A percentile compares a stretch with the other conserved stretches of the same genome.
Conservation (phyloP, 2,329 filamentous ascomycete species). For the Cladosporium cucumerinum region DNA sequence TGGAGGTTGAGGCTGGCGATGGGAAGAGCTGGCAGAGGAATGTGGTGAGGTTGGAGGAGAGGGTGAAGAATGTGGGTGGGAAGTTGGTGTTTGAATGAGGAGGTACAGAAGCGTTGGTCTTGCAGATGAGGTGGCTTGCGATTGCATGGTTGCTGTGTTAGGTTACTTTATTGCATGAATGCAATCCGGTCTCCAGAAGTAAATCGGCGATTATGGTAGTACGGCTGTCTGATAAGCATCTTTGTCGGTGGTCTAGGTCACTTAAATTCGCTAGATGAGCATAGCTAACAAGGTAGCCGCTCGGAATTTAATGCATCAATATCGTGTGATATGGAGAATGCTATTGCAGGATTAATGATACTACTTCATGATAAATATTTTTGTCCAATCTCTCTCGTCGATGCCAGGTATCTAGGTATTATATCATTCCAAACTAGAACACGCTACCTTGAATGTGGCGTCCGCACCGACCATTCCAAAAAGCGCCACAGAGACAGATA, state of each 20-base stretch:
- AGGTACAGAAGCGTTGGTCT: neutral
- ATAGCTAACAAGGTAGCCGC: neutral
- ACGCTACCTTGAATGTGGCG: neutral
- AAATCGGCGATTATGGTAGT: neutral
- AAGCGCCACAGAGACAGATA: neutral
- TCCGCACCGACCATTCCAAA: neutral
- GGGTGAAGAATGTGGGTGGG: slow-evolving; percentile 8
- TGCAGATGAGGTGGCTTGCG: neutral
- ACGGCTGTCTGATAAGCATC: neutral
- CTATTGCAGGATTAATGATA: neutral
- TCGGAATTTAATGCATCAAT: neutral
- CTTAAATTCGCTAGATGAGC: too few relatives aligned
- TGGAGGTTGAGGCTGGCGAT: slow-evolving; percentile 15
- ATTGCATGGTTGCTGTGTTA: neutral
- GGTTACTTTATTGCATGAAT: neutral
- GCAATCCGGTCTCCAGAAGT: neutral
- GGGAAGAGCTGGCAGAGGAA: slow-evolving; percentile 15
- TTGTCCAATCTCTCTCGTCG: neutral
- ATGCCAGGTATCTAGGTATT: neutral
- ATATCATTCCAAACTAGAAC: neutral
- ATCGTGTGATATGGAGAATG: too few relatives aligned
- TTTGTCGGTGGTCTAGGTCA: neutral
- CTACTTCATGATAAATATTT: neutral
- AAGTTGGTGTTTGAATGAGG: slow-evolving; percentile 3
- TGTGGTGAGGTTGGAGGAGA: slow-evolving; percentile 14